Conservation (phyloP, 306 rosid species). For the Crataegus laevigata region DNA sequence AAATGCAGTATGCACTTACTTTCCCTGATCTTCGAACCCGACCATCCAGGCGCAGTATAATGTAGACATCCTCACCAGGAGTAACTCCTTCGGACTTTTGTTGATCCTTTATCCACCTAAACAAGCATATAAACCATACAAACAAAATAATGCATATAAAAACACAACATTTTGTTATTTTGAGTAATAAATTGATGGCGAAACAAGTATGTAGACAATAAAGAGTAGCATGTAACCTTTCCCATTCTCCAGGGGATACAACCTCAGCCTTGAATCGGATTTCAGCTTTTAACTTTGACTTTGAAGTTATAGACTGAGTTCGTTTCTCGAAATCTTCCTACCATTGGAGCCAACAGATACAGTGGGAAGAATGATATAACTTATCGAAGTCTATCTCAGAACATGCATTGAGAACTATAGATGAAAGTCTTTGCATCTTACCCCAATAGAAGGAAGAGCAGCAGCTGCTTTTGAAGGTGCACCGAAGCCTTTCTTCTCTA, state of each 20-base stretch:
- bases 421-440: slow-evolving; percentile 16
- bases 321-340: slow-evolving; percentile 96
- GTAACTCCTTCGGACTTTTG: slow-evolving; percentile 88
- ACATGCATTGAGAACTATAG: background rate
- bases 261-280: slow-evolving; percentile 85
- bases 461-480: slow-evolving; percentile 43
- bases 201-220: slow-evolving; percentile 2
- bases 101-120: slow-evolving; percentile 92
- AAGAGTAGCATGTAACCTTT: slow-evolving; percentile 49
- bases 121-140: slow-evolving; percentile 7
- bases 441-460: slow-evolving; percentile 92
- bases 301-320: slow-evolving; percentile 70
- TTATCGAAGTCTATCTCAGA: background rate
- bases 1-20: slow-evolving; percentile 36
- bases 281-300: slow-evolving; percentile 89
- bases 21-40: slow-evolving; percentile 92
- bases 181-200: background rate
- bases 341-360: slow-evolving; percentile 22
- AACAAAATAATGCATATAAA: background rate
- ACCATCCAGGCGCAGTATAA: slow-evolving; percentile 88
- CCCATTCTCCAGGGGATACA: slow-evolving; percentile 87
- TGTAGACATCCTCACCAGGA: slow-evolving; percentile 82
- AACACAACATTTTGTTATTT: background rate
- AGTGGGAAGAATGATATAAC: slow-evolving; percentile 14
- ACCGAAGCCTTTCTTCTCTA: slow-evolving; percentile 90